phyloP scores from a whole-genome alignment of 139 green algal species.

The Micractinium conductrix region DNA sequence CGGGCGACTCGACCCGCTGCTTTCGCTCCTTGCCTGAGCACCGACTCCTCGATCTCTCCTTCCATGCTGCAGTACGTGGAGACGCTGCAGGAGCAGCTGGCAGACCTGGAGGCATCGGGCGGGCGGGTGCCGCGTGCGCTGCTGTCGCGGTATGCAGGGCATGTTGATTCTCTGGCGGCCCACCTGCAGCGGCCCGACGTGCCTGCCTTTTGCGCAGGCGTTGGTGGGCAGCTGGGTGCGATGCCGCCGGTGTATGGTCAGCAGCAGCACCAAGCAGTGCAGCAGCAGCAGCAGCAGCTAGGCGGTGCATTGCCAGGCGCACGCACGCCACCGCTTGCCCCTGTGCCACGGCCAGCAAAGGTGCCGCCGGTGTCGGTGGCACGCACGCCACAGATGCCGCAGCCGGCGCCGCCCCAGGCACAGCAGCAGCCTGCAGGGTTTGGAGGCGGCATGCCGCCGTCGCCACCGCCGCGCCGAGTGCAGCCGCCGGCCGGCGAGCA shows the following conservation, averaged over 20 bases:
- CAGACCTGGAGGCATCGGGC: constrained; percentile 30
- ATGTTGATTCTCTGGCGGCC: neutral
- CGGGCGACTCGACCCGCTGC: neutral
- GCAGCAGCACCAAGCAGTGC: neutral
- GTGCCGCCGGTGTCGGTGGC: constrained; percentile 8
- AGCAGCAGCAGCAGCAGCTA: neutral
- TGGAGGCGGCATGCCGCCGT: neutral
- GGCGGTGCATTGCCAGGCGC: neutral
- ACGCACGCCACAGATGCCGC: neutral
- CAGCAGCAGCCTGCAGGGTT: neutral
- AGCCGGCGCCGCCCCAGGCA: neutral
- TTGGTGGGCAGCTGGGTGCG: neutral
- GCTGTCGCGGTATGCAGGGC: neutral
- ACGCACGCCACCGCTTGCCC: neutral
- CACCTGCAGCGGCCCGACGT: constrained; percentile 11
- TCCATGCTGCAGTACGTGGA: constrained; percentile 50
- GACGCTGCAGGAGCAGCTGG: constrained; percentile 55
- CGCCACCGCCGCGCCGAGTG: neutral
- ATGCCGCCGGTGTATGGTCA: neutral
- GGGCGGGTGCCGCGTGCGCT: neutral
- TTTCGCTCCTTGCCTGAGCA: too few relatives aligned
- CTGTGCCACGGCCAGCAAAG: too few relatives aligned
- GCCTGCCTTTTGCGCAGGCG: constrained; percentile 15
- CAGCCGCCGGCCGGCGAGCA: neutral
- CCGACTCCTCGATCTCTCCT: neutral